These are phyloP conservation scores for Ophiosphaerella herpotricha DNA, from an alignment of 2,329 filamentous ascomycete species.

Conservation along the genomic window DNA sequence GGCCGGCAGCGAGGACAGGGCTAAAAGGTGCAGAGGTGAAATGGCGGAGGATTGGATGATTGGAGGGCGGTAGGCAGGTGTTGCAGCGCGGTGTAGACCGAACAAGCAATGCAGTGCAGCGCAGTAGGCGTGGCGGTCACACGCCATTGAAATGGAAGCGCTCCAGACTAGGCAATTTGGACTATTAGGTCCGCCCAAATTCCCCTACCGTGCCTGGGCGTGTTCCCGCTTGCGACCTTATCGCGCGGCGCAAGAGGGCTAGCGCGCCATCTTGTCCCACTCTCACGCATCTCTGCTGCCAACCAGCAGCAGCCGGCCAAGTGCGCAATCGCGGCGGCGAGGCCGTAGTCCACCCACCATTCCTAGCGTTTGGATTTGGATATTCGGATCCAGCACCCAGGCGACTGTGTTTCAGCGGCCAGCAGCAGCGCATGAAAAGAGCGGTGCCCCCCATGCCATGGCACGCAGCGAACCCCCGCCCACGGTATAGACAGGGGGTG, in stretches of 20 bases:
- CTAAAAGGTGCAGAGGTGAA: slow-evolving; percentile 1
- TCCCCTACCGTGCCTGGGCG: slow-evolving; percentile 20
- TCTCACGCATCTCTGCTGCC: slow-evolving; percentile 2
- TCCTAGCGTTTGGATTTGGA: too few relatives aligned
- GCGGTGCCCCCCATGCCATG: not conserved
- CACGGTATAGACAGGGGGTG: slow-evolving; percentile 2
- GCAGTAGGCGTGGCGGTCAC: slow-evolving; percentile 7
- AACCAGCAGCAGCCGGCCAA: too few relatives aligned
- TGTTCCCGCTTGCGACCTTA: slow-evolving; percentile 26
- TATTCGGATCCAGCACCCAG: too few relatives aligned
- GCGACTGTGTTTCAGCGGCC: not conserved
- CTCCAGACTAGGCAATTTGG: not conserved
- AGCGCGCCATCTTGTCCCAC: slow-evolving; percentile 12
- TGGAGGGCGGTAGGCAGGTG: slow-evolving; percentile 10
- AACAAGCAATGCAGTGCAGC: not conserved
- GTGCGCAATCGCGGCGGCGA: slow-evolving; percentile 7
- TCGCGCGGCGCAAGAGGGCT: slow-evolving; percentile 21
- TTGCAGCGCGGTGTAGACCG: slow-evolving; percentile 1
- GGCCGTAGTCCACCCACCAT: not conserved
- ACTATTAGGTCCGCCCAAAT: slow-evolving; percentile 18
- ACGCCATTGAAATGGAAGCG: slow-evolving; percentile 12
- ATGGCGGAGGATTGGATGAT: slow-evolving; percentile 9
- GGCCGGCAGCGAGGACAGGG: slow-evolving; percentile 21
- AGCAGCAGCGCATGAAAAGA: not conserved
- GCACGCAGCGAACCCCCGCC: not conserved